Evolutionary conservation across 257 asterid species (phyloP), one percentile per base, ranked within the genome.

Genomic region (Asclepias syriaca): DNA sequence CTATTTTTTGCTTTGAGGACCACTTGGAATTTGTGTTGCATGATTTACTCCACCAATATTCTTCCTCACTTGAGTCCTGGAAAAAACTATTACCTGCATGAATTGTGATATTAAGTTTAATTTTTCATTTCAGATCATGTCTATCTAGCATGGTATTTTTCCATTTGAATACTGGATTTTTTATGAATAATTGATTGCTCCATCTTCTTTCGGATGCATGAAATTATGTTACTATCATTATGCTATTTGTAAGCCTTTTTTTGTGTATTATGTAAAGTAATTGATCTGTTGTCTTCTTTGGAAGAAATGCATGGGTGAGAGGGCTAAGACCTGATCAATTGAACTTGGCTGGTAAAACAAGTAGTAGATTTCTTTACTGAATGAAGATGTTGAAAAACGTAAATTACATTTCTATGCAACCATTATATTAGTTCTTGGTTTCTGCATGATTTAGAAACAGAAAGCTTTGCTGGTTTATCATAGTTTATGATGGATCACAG

Each of bases 381-480:
- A 24, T 67, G 43, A 22, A 22, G 55, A 45, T 22, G 45, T 48
- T 8, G 21, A 12, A 50, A 68, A 50, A 68, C 9, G 12, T 46
- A 2, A 45, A 46, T 14, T 29, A 13, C 51, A 12, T 18, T 49
- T 68, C 61, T 16, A 8, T 3, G 22, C 61, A 68, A 29, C 43
- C 34, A 2, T 32, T 34, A 63, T 34, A 63, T 15, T 12, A 14
- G 24, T 37, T 63, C 24, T 60, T 34, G 67, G 46, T 61, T 16
- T 32, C 13, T 15, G 9, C 43, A 63, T 66, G 58, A 27, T 27
- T 49, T 50, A 40, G 3, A 50, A 68, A 46, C 6, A 49, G 43
- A 66, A 67, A 68, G 39, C 11, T 49, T 48, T 24, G 57, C 32
- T 16, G 22, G 40, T 66, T 66, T 49, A 49, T 45, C 59, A 67